Evolutionary conservation across 2,329 filamentous ascomycete genomes (phyloP).

Genomic region (Pyrenochaeta sp.): DNA sequence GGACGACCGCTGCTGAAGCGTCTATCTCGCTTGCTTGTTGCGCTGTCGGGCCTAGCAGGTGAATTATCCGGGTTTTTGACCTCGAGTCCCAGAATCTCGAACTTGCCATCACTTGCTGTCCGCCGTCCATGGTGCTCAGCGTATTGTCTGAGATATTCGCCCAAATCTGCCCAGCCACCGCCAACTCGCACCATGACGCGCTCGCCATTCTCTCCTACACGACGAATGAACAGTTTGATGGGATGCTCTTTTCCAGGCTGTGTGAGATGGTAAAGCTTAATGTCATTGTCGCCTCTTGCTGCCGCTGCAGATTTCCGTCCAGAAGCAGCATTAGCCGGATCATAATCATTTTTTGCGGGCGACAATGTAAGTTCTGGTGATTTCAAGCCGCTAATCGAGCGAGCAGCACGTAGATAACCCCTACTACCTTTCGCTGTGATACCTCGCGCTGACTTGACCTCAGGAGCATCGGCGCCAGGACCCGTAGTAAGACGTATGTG

Average conservation of each 20-base stretch:
- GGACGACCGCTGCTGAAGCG: conserved; percentile 32
- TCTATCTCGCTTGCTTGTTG: conserved; percentile 35
- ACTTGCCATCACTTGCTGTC: conserved; percentile 62
- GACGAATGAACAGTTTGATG: conserved; percentile 92
- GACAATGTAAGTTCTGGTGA: conserved; percentile 49
- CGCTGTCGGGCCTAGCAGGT: conserved; percentile 39
- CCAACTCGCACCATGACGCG: conserved; percentile 98
- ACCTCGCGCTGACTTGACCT: conserved; percentile 38
- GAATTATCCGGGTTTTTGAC: conserved; percentile 36
- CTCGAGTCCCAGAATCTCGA: conserved; percentile 64
- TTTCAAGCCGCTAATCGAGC: conserved; percentile 42
- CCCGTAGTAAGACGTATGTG: conserved; percentile 74
- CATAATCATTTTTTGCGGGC: conserved; percentile 46
- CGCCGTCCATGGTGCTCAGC: conserved; percentile 89
- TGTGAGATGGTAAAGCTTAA: conserved; percentile 91
- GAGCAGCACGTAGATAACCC: conserved; percentile 42
- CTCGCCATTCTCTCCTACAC: conserved; percentile 88
- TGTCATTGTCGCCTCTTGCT: conserved; percentile 63
- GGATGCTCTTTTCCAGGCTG: conserved; percentile 84
- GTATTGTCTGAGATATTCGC: conserved; percentile 93
- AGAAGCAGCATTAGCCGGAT: conserved; percentile 31
- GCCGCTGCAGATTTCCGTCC: conserved; percentile 40
- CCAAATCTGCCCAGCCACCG: conserved; percentile 97
- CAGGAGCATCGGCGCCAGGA: conserved; percentile 39
- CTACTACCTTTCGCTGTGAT: conserved; percentile 39